These are phyloP conservation scores for Hymenoscyphus scutula DNA, from an alignment of 2,329 filamentous ascomycete species.

Conservation along the genomic window DNA sequence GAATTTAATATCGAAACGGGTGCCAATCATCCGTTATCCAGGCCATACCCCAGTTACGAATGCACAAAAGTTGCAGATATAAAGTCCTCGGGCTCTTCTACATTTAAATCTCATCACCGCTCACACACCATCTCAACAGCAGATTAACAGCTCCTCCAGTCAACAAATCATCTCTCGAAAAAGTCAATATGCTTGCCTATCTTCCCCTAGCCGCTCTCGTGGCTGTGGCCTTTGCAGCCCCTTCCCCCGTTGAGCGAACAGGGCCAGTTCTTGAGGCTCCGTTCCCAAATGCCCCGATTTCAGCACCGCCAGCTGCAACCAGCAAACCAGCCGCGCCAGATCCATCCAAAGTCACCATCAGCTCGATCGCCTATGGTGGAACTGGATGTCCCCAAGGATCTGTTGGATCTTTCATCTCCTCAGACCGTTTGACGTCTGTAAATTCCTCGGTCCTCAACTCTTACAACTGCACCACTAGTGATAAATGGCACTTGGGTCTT, in stretches of 20 bases:
- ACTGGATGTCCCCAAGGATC: conserved; percentile 46
- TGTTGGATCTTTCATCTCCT: conserved; percentile 43
- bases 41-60: conserved; percentile 1
- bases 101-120: conserved; percentile 15
- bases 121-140: conserved; percentile 12
- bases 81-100: conserved; percentile 16
- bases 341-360: conserved; percentile 41
- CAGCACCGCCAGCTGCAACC: conserved; percentile 16
- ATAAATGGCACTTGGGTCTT: conserved; percentile 18
- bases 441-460: conserved; percentile 17
- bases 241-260: conserved; percentile 14
- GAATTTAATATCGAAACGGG: conserved; percentile 21
- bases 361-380: conserved; percentile 45
- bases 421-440: conserved; percentile 42
- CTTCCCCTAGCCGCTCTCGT: conserved; percentile 24
- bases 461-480: too few species aligned
- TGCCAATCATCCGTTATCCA: conserved; percentile 19
- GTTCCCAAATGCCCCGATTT: conserved; percentile 8
- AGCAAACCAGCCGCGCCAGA: conserved; percentile 28
- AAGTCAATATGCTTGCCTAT: conserved; percentile 25
- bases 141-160: conserved; percentile 4
- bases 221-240: conserved; percentile 26
- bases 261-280: conserved; percentile 23
- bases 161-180: conserved; percentile 10
- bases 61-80: conserved; percentile 20